These are phyloP conservation scores for Spiromastix sp. DNA, from an alignment of 2,329 filamentous ascomycete genomes.

Conservation along the genomic window DNA sequence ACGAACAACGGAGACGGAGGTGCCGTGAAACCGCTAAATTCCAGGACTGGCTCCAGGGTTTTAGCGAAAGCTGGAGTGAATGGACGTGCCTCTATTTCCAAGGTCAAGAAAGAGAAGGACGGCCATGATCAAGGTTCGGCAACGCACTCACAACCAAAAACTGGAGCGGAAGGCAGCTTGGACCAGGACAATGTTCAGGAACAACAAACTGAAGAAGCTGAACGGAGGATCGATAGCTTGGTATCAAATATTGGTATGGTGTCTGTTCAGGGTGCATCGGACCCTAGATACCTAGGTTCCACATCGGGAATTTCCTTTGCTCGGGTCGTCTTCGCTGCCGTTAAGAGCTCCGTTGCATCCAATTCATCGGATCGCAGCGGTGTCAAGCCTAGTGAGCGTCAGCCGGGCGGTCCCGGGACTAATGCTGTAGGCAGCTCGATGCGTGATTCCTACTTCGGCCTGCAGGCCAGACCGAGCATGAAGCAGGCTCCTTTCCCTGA, in stretches of 20 bases:
- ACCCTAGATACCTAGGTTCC: constrained; percentile 71
- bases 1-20: not conserved
- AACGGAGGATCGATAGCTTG: constrained; percentile 49
- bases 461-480: constrained; percentile 83
- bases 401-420: constrained; percentile 20
- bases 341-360: constrained; percentile 60
- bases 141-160: constrained; percentile 3
- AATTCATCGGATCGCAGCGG: constrained; percentile 53
- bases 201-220: constrained; percentile 44
- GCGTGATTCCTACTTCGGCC: constrained; percentile 93
- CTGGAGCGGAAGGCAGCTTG: constrained; percentile 17
- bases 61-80: not conserved
- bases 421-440: constrained; percentile 60
- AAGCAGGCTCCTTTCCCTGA: constrained; percentile 76
- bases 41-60: not conserved
- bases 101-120: constrained; percentile 7
- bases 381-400: constrained; percentile 45
- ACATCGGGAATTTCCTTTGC: constrained; percentile 91
- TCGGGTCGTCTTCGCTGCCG: constrained; percentile 83
- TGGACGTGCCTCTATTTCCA: not conserved
- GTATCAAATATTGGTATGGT: constrained; percentile 64
- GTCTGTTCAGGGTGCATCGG: constrained; percentile 65
- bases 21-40: not conserved
- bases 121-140: constrained; percentile 1
- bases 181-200: constrained; percentile 33